These are phyloP conservation scores for Beta vulgaris DNA, from an alignment of 148 eudicot species.

Conservation along the genomic window DNA sequence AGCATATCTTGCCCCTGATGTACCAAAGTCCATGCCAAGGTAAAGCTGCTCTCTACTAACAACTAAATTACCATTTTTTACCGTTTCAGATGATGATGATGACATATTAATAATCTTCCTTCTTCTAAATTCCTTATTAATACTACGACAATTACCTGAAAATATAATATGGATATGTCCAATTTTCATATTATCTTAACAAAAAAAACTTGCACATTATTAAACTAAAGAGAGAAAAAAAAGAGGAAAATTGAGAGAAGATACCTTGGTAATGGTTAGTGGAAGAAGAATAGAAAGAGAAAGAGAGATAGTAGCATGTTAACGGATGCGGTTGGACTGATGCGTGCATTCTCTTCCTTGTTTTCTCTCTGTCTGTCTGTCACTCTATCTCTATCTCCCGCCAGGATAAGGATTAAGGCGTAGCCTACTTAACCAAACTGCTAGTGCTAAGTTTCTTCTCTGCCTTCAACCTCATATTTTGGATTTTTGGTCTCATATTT, in stretches of 20 bases:
- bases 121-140: neutral
- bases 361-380: too few species aligned
- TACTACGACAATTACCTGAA: conserved; percentile 14
- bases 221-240: neutral
- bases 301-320: neutral
- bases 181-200: neutral
- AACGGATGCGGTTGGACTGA: conserved; percentile 11
- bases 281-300: neutral
- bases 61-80: conserved; percentile 11
- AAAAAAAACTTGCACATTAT: neutral
- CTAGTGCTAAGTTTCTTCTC: too few species aligned
- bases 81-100: conserved; percentile 1
- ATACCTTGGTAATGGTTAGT: conserved; percentile 7
- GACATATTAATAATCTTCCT: neutral
- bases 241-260: neutral
- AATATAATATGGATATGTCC: neutral
- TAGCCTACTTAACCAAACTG: neutral
- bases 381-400: conserved; percentile 24
- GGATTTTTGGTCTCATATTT: too few species aligned
- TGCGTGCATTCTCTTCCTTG: conserved; percentile 19
- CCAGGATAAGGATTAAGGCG: conserved; percentile 19
- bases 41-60: conserved; percentile 41
- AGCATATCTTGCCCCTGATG: conserved; percentile 94
- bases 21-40: conserved; percentile 96
- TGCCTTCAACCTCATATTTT: too few species aligned